phyloP scores from a whole-genome alignment of 345 rosid species.

The Populus tremula region DNA sequence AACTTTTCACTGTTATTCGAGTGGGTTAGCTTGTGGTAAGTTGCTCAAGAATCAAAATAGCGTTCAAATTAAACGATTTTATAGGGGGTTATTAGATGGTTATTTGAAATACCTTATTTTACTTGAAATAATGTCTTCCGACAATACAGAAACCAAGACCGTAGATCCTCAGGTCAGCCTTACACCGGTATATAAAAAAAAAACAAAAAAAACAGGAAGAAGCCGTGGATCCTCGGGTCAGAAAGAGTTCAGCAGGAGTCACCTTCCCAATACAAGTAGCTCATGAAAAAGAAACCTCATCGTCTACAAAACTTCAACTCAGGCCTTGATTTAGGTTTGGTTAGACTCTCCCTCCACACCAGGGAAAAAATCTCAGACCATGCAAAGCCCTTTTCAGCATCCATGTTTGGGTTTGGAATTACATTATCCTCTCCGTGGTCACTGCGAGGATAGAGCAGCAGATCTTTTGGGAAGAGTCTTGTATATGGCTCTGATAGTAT shows the following conservation, averaged over 20 bases:
- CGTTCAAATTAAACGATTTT: not conserved
- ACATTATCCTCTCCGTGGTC: not conserved
- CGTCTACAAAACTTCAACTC: not conserved
- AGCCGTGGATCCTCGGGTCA: not conserved
- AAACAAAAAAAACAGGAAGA: too few species aligned
- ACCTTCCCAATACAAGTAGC: not conserved
- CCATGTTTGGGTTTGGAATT: not conserved
- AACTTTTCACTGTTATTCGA: too few species aligned
- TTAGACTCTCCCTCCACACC: not conserved
- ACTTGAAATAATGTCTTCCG: not conserved
- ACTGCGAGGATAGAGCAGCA: slow-evolving; percentile 3
- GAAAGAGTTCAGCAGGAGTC: not conserved
- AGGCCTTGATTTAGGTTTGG: not conserved
- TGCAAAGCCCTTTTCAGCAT: not conserved
- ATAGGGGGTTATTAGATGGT: not conserved
- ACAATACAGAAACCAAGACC: not conserved
- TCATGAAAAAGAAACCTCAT: not conserved
- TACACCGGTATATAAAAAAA: not conserved
- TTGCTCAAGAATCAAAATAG: not conserved
- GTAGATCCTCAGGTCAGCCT: not conserved
- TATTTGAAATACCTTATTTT: not conserved
- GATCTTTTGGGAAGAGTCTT: slow-evolving; percentile 41
- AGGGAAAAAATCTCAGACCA: not conserved
- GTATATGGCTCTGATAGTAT: slow-evolving; percentile 60
- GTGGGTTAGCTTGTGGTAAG: too few species aligned